Evolutionary conservation across 2,329 filamentous ascomycete species (phyloP).

Genomic region (Aureobasidium mangrovei): DNA sequence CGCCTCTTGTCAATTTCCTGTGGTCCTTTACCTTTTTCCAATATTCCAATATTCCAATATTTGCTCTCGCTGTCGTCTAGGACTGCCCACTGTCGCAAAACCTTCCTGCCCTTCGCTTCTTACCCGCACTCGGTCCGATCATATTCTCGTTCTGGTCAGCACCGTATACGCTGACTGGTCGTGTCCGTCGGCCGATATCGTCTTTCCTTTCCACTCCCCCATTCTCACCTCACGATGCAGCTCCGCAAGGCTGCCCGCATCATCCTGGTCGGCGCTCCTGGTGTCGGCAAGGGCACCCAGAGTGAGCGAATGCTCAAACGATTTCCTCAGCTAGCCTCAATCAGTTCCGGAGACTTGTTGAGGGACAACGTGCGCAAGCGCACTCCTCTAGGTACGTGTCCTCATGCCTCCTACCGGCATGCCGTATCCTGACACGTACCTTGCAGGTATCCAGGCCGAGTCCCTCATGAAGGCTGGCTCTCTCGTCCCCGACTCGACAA

Average conservation of each 20-base stretch:
- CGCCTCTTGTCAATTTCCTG: neutral
- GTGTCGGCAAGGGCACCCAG: slow-evolving; percentile 95
- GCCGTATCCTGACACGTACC: slow-evolving; percentile 28
- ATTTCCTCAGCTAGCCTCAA: slow-evolving; percentile 81
- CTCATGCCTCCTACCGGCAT: neutral
- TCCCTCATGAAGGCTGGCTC: slow-evolving; percentile 76
- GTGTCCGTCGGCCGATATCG: neutral
- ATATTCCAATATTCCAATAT: no score
- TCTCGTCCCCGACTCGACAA: slow-evolving; percentile 85
- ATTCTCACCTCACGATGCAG: slow-evolving; percentile 30
- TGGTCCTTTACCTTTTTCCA: neutral
- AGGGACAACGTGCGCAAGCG: slow-evolving; percentile 84
- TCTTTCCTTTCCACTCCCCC: neutral
- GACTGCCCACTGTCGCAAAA: no score
- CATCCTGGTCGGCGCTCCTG: slow-evolving; percentile 91
- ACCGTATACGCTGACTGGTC: neutral
- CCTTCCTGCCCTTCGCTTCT: no score
- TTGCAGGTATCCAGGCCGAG: slow-evolving; percentile 78
- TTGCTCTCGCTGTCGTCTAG: no score
- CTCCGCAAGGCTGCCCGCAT: slow-evolving; percentile 70
- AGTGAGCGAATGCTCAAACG: slow-evolving; percentile 76
- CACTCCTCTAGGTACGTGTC: slow-evolving; percentile 66
- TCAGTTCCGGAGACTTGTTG: slow-evolving; percentile 88
- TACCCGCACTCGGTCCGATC: no score
- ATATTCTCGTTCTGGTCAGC: neutral